Conservation (phyloP, 441 rosid species). For the Dalechampia spathulata region DNA sequence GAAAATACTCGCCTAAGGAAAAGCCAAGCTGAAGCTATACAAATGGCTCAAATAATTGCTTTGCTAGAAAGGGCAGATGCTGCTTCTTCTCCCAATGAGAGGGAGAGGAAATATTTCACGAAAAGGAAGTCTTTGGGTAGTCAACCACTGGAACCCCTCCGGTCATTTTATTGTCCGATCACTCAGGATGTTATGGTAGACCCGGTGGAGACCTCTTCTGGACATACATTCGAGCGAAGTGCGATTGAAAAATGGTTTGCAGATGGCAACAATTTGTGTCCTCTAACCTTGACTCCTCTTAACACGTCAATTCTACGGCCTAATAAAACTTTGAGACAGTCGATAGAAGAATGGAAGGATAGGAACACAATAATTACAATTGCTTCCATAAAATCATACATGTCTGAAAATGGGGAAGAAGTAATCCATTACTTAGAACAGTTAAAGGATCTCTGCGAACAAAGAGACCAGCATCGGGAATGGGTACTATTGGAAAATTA, state of each 20-base stretch:
- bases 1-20: constrained; percentile 50
- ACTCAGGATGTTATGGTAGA: constrained; percentile 59
- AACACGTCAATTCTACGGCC: constrained; percentile 49
- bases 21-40: constrained; percentile 62
- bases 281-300: constrained; percentile 42
- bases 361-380: constrained; percentile 59
- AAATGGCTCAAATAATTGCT: constrained; percentile 66
- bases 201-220: constrained; percentile 71
- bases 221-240: constrained; percentile 63
- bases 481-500: constrained; percentile 62
- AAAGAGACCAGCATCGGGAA: constrained; percentile 47
- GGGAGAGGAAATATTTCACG: constrained; percentile 41
- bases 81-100: constrained; percentile 46
- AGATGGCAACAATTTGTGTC: constrained; percentile 50
- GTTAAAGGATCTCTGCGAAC: constrained; percentile 47
- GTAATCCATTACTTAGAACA: constrained; percentile 36
- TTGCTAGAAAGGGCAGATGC: constrained; percentile 65
- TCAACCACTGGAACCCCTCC: constrained; percentile 56
- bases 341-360: constrained; percentile 71
- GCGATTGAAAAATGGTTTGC: constrained; percentile 63
- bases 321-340: constrained; percentile 55
- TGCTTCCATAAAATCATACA: constrained; percentile 42
- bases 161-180: constrained; percentile 60
- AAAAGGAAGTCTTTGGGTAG: constrained; percentile 53
- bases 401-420: constrained; percentile 37